phyloP scores from a whole-genome alignment of 225 moss, liverwort and hornwort genomes.

The Asterella californica region DNA sequence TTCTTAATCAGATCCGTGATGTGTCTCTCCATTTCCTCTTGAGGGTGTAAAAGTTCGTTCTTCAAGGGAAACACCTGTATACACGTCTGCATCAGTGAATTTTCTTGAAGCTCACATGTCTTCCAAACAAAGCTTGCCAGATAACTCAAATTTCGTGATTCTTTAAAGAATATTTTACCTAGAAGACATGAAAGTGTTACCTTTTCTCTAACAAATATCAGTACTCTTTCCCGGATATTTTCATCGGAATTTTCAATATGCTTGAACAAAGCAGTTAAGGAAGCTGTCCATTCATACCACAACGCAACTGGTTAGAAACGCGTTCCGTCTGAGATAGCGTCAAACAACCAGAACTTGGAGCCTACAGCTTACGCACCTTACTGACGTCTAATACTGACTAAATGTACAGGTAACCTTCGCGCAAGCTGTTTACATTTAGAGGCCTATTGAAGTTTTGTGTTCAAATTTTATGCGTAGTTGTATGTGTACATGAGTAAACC shows the following conservation, averaged over 20 bases:
- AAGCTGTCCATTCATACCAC: constrained; percentile 53
- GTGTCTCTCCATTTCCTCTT: constrained; percentile 97
- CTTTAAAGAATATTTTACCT: background rate
- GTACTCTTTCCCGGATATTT: constrained; percentile 90
- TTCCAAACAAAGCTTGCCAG: background rate
- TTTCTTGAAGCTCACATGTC: background rate
- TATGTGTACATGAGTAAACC: too few species aligned
- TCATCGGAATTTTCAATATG: constrained; percentile 97
- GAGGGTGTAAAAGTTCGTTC: constrained; percentile 77
- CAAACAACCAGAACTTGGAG: too few species aligned
- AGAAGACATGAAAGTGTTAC: constrained; percentile 27
- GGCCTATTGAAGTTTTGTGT: too few species aligned
- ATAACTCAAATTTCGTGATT: background rate
- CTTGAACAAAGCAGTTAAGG: constrained; percentile 93
- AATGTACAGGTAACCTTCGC: too few species aligned
- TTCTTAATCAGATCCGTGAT: constrained; percentile 96
- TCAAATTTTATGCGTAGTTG: too few species aligned
- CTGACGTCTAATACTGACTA: too few species aligned
- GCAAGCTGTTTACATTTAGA: too few species aligned
- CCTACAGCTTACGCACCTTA: too few species aligned
- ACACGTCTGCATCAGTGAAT: too few species aligned
- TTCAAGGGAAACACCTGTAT: constrained; percentile 84
- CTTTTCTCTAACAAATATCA: constrained; percentile 86
- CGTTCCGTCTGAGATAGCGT: background rate
- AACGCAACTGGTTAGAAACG: background rate